Evolutionary conservation across 805 yeast genomes (phyloP).

Genomic region (Ogataea sp.): DNA sequence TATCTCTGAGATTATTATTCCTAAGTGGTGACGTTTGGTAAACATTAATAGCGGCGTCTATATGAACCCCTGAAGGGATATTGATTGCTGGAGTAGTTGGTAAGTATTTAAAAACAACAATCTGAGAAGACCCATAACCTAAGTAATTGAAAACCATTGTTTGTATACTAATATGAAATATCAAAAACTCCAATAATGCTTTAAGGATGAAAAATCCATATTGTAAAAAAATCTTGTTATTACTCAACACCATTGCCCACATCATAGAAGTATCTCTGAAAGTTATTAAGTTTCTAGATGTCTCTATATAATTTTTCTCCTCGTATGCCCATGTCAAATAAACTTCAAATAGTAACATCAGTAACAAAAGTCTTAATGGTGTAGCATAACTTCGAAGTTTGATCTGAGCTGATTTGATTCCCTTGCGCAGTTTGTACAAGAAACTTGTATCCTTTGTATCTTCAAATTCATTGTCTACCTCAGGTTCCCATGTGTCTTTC

Average conservation of each 20-base stretch:
- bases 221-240: constrained; percentile 36
- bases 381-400: constrained; percentile 7
- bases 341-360: constrained; percentile 75
- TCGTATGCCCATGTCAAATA: constrained; percentile 89
- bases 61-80: no score
- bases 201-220: constrained; percentile 48
- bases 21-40: no score
- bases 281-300: constrained; percentile 1
- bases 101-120: constrained; percentile 11
- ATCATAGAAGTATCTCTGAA: constrained; percentile 15
- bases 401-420: no score
- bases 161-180: constrained; percentile 23
- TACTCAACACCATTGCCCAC: constrained; percentile 21
- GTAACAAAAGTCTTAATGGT: constrained; percentile 41
- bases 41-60: no score
- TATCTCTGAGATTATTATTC: background rate
- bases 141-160: constrained; percentile 21
- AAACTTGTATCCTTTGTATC: no score
- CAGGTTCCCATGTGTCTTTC: constrained; percentile 8
- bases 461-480: background rate
- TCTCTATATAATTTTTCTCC: constrained; percentile 43
- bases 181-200: constrained; percentile 30
- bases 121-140: constrained; percentile 21
- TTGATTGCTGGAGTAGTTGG: background rate
- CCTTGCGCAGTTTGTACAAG: no score